These are phyloP conservation scores for Hansfordia pulvinata DNA, from an alignment of 2,329 filamentous ascomycete species.

Conservation along the genomic window DNA sequence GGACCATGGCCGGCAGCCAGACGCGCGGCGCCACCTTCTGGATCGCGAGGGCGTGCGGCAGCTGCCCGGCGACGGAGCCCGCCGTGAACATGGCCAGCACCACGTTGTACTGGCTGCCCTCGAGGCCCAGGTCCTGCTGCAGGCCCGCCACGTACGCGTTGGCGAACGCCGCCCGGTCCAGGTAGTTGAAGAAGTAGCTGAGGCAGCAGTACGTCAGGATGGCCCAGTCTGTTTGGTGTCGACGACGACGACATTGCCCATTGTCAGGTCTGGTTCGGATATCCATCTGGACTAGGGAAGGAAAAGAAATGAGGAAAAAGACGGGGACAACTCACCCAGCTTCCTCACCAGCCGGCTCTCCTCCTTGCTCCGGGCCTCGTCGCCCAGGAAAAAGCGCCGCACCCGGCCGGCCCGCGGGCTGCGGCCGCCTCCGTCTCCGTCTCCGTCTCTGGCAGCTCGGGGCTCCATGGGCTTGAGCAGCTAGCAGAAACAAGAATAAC, in stretches of 20 bases:
- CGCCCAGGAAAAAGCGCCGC: neutral
- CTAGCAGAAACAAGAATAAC: too few relatives aligned
- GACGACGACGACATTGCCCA: neutral
- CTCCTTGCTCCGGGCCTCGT: slow-evolving; percentile 6
- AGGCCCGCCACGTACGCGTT: slow-evolving; percentile 28
- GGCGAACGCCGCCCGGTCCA: slow-evolving; percentile 27
- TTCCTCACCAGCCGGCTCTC: slow-evolving; percentile 16
- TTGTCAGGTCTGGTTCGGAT: neutral
- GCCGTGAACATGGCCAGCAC: slow-evolving; percentile 23
- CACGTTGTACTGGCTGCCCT: slow-evolving; percentile 25
- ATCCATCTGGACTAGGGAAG: too few relatives aligned
- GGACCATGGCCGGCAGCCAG: slow-evolving; percentile 30
- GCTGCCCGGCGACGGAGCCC: slow-evolving; percentile 23
- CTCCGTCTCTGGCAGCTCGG: too few relatives aligned
- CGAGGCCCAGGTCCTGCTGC: slow-evolving; percentile 21
- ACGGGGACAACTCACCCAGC: slow-evolving; percentile 8
- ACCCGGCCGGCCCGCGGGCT: too few relatives aligned
- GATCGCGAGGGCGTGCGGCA: slow-evolving; percentile 28
- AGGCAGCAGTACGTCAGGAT: slow-evolving; percentile 21
- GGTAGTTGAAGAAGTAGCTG: slow-evolving; percentile 22
- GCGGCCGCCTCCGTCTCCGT: too few relatives aligned
- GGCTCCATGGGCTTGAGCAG: too few relatives aligned
- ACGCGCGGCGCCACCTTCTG: slow-evolving; percentile 31
- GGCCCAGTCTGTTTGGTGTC: slow-evolving; percentile 13
- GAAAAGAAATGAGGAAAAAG: too few relatives aligned